These are phyloP conservation scores for Jaltomata sinuosa DNA, from an alignment of 257 asterid species.

Conservation along the genomic window DNA sequence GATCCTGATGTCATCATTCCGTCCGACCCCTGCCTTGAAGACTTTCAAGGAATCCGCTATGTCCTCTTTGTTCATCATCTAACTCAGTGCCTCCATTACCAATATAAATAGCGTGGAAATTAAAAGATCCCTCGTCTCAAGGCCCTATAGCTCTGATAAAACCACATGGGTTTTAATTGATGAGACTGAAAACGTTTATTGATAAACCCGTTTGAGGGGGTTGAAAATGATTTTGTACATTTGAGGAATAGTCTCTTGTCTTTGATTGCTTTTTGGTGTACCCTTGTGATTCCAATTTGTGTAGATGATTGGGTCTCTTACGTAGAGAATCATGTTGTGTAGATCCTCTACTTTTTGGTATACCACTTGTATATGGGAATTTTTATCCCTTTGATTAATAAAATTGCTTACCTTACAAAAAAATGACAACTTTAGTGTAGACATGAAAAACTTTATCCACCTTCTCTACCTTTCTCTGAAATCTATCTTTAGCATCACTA, in stretches of 20 bases:
- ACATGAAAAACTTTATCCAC: neutral
- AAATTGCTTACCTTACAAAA: neutral
- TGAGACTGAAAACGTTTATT: neutral
- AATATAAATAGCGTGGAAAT: neutral
- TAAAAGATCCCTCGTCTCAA: neutral
- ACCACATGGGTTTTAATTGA: neutral
- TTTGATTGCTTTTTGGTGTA: no score
- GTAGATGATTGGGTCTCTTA: neutral
- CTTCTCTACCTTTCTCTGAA: neutral
- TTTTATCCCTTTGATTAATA: neutral
- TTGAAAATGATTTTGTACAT: neutral
- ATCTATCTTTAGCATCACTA: neutral
- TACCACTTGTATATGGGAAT: neutral
- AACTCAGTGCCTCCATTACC: neutral
- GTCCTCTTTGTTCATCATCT: neutral
- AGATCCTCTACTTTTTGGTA: neutral
- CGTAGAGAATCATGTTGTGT: neutral
- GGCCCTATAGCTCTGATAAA: neutral
- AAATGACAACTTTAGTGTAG: neutral
- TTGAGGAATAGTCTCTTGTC: neutral
- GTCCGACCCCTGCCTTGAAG: neutral
- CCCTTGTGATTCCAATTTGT: neutral
- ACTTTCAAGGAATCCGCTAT: neutral
- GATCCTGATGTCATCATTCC: neutral
- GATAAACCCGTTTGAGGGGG: neutral